Evolutionary conservation across 305 asterid species (phyloP).

Genomic region (Solanum hybrid): DNA sequence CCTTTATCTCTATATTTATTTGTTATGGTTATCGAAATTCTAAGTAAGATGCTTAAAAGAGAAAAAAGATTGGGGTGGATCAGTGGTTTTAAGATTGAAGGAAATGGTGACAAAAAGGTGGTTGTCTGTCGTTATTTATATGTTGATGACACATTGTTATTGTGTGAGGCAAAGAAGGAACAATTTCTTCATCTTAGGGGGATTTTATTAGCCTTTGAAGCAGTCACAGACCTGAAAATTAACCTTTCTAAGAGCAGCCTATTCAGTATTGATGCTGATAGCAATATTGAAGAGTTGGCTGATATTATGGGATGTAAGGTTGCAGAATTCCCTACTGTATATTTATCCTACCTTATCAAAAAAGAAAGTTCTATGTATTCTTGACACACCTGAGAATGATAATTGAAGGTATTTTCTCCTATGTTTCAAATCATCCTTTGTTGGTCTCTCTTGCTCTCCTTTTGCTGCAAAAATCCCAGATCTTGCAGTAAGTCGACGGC

Average conservation of each 20-base stretch:
- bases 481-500: background rate
- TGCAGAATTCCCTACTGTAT: background rate
- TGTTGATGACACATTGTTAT: background rate
- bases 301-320: background rate
- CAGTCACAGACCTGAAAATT: background rate
- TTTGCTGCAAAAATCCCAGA: background rate
- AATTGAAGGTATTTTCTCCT: background rate
- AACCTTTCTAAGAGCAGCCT: background rate
- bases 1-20: background rate
- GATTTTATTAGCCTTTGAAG: background rate
- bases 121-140: background rate
- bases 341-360: background rate
- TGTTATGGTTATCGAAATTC: background rate
- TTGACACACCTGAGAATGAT: background rate
- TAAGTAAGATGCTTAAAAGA: background rate
- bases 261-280: background rate
- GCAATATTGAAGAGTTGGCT: background rate
- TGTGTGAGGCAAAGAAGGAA: background rate
- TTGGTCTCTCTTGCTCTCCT: background rate
- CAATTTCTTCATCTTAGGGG: background rate
- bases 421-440: background rate
- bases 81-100: background rate
- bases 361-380: background rate
- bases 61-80: background rate
- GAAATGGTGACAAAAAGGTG: background rate